Percentiles rank a stretch among this genome's conserved stretches.
Evolutionary conservation across 306 rosid species (phyloP).

Genomic region (Albizia julibrissin): DNA sequence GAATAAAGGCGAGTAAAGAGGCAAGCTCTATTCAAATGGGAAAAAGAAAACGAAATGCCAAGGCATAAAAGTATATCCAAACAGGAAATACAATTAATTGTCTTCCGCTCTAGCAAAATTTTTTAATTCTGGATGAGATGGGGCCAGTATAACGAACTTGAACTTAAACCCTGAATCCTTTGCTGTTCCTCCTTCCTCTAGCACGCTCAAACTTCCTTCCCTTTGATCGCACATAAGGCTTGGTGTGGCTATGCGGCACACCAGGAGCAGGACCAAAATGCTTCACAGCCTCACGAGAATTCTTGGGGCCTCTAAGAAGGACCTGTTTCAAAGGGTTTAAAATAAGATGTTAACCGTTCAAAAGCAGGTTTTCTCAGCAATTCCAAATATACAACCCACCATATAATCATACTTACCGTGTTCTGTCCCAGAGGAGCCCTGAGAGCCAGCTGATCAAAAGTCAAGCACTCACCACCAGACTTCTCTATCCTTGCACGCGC

Average conservation of each 20-base stretch:
- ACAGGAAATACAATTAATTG: constrained; percentile 8
- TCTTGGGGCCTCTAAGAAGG: constrained; percentile 81
- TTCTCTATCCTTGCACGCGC: constrained; percentile 83
- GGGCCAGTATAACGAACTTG: constrained; percentile 15
- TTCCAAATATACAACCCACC: not conserved
- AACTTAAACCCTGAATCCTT: constrained; percentile 64
- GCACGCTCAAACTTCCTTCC: constrained; percentile 85
- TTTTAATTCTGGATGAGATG: not conserved
- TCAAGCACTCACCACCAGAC: constrained; percentile 83
- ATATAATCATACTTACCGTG: constrained; percentile 56
- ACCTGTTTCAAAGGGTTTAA: constrained; percentile 43
- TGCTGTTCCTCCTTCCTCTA: constrained; percentile 79
- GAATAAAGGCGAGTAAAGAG: not conserved
- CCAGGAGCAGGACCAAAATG: constrained; percentile 92
- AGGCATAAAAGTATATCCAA: not conserved
- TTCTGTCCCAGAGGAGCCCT: constrained; percentile 83
- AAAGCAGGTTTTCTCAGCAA: not conserved
- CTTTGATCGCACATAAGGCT: constrained; percentile 71
- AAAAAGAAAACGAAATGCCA: not conserved
- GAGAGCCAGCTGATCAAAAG: constrained; percentile 78
- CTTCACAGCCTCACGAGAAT: constrained; percentile 78
- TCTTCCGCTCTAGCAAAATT: constrained; percentile 3
- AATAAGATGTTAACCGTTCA: not conserved
- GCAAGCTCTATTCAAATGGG: not conserved
- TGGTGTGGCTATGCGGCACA: constrained; percentile 83